phyloP scores from a whole-genome alignment of 192 early-diverging fungal species.

The Backusella psychrophila region DNA sequence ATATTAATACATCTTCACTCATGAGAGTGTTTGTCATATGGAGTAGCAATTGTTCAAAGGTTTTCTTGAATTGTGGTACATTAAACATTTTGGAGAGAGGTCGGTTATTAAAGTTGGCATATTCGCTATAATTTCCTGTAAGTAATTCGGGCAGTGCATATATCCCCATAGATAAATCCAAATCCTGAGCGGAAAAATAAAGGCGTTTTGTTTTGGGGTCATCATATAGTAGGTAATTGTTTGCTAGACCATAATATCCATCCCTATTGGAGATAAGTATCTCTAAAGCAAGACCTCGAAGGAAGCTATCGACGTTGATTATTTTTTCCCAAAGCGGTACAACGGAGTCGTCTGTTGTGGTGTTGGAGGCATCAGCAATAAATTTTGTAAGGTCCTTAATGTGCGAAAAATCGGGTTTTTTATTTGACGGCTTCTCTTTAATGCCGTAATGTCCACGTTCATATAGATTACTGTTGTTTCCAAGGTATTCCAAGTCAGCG shows the following conservation, averaged over 20 bases:
- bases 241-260: slow-evolving; percentile 14
- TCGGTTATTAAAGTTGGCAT: neutral
- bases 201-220: neutral
- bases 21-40: neutral
- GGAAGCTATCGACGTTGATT: slow-evolving; percentile 8
- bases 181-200: slow-evolving; percentile 7
- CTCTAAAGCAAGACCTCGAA: slow-evolving; percentile 22
- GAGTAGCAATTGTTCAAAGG: neutral
- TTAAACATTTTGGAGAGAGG: too few species aligned
- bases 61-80: neutral
- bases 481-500: neutral
- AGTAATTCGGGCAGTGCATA: neutral
- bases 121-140: slow-evolving; percentile 12
- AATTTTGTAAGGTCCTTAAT: slow-evolving; percentile 8
- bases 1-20: neutral
- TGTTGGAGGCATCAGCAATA: neutral
- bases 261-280: neutral
- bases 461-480: neutral
- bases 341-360: neutral
- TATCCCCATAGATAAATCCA: slow-evolving; percentile 13
- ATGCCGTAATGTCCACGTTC: neutral
- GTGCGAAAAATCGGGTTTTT: neutral
- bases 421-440: neutral
- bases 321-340: neutral
- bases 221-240: slow-evolving; percentile 24